These are phyloP conservation scores for Erucastrum elatum DNA, from an alignment of 345 rosid genomes.

Conservation along the genomic window DNA sequence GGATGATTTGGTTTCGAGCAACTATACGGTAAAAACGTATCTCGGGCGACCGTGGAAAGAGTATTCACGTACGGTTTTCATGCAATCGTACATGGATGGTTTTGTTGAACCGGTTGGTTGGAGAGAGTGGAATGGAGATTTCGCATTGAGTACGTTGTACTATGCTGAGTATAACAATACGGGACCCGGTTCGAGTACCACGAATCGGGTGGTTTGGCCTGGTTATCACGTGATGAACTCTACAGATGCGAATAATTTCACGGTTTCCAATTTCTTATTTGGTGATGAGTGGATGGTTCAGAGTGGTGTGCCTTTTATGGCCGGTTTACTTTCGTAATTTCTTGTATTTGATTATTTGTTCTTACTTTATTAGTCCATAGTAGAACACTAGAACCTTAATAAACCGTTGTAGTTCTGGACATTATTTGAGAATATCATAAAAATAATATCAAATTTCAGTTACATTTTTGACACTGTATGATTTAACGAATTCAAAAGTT, in stretches of 20 bases:
- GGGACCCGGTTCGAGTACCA: constrained; percentile 66
- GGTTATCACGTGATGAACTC: constrained; percentile 63
- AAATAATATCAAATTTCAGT: background rate
- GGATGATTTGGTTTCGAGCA: constrained; percentile 58
- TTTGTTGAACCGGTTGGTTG: constrained; percentile 74
- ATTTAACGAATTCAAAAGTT: background rate
- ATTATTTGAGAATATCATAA: background rate
- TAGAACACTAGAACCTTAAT: background rate
- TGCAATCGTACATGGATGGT: constrained; percentile 54
- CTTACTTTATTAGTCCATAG: background rate
- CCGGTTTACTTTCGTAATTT: constrained; percentile 31
- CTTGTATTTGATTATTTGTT: background rate
- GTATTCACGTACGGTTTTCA: constrained; percentile 68
- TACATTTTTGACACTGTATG: background rate
- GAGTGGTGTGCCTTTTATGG: constrained; percentile 56
- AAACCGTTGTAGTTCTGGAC: constrained; percentile 2
- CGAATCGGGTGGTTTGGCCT: constrained; percentile 63
- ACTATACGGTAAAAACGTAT: constrained; percentile 49
- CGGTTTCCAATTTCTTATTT: constrained; percentile 56
- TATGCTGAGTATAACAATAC: constrained; percentile 70
- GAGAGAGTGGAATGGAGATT: constrained; percentile 61
- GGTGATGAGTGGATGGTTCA: constrained; percentile 72
- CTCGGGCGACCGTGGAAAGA: constrained; percentile 92
- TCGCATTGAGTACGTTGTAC: constrained; percentile 66
- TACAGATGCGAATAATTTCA: constrained; percentile 67